A percentile compares a stretch with the other conserved stretches of the same genome.
Evolutionary conservation across 352 stramenopile genomes (phyloP).

Genomic region (Globisporangium orthogonon): DNA sequence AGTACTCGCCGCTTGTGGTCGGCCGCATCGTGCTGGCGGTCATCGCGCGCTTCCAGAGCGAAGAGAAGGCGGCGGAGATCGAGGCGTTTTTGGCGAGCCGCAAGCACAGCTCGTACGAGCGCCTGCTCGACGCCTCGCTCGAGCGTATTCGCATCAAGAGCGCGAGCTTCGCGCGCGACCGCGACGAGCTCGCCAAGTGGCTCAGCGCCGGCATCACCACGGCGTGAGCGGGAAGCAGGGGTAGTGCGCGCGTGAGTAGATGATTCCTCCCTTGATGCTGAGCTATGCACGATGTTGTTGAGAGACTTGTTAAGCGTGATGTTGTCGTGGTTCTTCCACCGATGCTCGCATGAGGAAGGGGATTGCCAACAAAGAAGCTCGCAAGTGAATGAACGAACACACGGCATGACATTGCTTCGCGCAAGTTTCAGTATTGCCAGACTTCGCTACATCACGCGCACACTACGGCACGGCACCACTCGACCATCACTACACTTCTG

Average conservation of each 20-base stretch:
- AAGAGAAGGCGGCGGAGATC: conserved; percentile 42
- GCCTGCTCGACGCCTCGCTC: conserved; percentile 54
- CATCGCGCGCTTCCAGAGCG: conserved; percentile 59
- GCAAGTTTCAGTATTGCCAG: no score
- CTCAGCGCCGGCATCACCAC: conserved; percentile 21
- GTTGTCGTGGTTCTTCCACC: no score
- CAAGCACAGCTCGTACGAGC: conserved; percentile 65
- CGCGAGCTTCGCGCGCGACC: conserved; percentile 51
- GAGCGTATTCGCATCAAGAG: conserved; percentile 73
- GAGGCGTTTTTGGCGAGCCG: conserved; percentile 54
- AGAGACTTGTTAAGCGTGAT: no score
- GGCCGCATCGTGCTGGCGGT: conserved; percentile 63
- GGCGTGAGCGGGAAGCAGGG: not conserved
- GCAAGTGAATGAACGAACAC: no score
- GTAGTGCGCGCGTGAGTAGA: not conserved
- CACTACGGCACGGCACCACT: no score
- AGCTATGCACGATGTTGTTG: no score
- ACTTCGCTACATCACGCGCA: no score
- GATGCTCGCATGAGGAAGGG: no score
- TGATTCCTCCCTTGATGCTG: no score
- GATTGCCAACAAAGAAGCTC: no score
- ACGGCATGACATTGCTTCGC: no score
- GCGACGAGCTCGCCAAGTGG: conserved; percentile 48
- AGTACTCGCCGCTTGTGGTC: conserved; percentile 56
- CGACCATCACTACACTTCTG: no score